These are phyloP conservation scores for Globisporangium middletonii DNA, from an alignment of 352 stramenopile species.

Conservation along the genomic window DNA sequence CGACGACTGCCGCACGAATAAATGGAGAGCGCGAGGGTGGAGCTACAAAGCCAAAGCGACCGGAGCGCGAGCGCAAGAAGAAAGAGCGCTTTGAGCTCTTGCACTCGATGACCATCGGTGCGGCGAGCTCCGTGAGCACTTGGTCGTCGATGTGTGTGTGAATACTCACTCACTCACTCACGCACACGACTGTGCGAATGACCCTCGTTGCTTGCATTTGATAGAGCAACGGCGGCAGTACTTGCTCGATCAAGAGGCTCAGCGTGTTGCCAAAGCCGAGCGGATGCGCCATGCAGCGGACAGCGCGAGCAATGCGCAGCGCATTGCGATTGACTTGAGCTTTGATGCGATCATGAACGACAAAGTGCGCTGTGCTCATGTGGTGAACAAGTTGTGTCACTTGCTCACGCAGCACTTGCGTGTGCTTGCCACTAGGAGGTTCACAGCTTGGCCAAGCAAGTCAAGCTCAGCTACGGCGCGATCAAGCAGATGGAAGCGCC, in stretches of 20 bases:
- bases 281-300: constrained; percentile 24
- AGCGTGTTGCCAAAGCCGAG: constrained; percentile 25
- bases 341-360: constrained; percentile 84
- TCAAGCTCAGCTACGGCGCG: constrained; percentile 66
- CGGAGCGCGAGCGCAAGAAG: constrained; percentile 39
- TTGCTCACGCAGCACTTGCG: neutral
- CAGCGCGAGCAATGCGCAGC: constrained; percentile 22
- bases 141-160: neutral
- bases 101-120: constrained; percentile 53
- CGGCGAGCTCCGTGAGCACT: constrained; percentile 1
- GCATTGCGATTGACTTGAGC: constrained; percentile 56
- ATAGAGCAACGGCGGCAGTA: constrained; percentile 48
- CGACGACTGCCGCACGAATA: neutral
- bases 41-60: constrained; percentile 17
- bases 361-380: constrained; percentile 24
- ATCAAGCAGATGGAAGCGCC: constrained; percentile 59
- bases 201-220: neutral
- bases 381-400: neutral
- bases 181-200: neutral
- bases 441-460: constrained; percentile 63
- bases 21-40: neutral
- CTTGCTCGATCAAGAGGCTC: constrained; percentile 29
- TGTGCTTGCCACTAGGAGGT: constrained; percentile 29
- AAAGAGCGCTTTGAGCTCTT: constrained; percentile 47
- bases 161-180: neutral